Percentiles rank a stretch among this genome's conserved stretches.
phyloP scores from a whole-genome alignment of 495 filamentous ascomycete species.

The Aspergillus cavernicola region DNA sequence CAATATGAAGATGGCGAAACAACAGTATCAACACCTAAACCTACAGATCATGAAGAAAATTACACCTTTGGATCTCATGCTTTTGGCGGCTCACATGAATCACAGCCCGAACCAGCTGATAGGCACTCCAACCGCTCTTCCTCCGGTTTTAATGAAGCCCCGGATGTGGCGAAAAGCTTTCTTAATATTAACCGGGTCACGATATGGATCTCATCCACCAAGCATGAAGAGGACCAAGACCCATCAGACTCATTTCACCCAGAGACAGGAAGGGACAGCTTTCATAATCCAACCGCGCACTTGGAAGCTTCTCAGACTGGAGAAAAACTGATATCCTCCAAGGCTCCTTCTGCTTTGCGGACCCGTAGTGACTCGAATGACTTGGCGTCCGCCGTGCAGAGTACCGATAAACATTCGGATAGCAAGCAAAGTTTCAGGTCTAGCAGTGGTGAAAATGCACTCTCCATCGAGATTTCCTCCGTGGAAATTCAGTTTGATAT shows the following conservation, averaged over 20 bases:
- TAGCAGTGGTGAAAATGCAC: conserved; percentile 14
- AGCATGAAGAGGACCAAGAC: conserved; percentile 9
- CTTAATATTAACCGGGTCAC: conserved; percentile 32
- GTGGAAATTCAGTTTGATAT: conserved; percentile 62
- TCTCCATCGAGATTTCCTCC: conserved; percentile 56
- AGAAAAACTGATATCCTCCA: conserved; percentile 29
- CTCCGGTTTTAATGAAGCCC: conserved; percentile 16
- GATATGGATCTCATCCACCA: conserved; percentile 34
- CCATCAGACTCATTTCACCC: conserved; percentile 7
- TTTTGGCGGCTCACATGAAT: conserved; percentile 7
- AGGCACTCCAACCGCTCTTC: conserved; percentile 20
- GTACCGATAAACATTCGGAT: neutral
- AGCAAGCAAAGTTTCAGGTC: conserved; percentile 1
- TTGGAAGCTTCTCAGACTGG: conserved; percentile 22
- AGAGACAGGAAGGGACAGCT: conserved; percentile 16
- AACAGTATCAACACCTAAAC: conserved; percentile 27
- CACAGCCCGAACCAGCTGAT: conserved; percentile 15
- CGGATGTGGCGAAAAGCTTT: conserved; percentile 33
- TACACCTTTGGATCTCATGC: conserved; percentile 14
- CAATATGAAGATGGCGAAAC: conserved; percentile 15
- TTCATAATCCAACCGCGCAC: conserved; percentile 21
- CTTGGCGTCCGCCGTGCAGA: conserved; percentile 11
- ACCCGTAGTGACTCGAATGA: conserved; percentile 20
- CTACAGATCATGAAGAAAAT: conserved; percentile 19
- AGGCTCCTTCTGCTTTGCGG: conserved; percentile 20